phyloP scores from a whole-genome alignment of 2,329 filamentous ascomycete genomes.

The Fusarium newnesense region DNA sequence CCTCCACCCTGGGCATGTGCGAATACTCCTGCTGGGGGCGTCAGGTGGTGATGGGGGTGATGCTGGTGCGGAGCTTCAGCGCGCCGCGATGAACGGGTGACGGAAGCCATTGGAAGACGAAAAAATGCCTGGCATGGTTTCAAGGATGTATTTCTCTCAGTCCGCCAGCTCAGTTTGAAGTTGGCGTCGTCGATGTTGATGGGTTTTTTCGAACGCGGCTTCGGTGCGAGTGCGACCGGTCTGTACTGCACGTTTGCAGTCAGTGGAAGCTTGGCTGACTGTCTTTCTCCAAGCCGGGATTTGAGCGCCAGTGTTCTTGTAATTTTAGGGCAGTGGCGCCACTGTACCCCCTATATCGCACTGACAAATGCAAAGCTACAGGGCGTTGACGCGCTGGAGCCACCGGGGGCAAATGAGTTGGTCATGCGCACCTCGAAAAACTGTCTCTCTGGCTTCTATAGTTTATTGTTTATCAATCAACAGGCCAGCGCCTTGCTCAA shows the following conservation, averaged over 20 bases:
- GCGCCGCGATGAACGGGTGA: slow-evolving; percentile 62
- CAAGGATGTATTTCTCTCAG: slow-evolving; percentile 36
- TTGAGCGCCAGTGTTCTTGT: slow-evolving; percentile 13
- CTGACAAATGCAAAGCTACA: slow-evolving; percentile 12
- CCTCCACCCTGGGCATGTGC: slow-evolving; percentile 49
- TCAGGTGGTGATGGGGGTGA: slow-evolving; percentile 47
- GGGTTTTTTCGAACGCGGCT: slow-evolving; percentile 43
- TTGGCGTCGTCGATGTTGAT: slow-evolving; percentile 43
- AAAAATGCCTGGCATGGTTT: slow-evolving; percentile 52
- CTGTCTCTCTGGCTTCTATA: not conserved
- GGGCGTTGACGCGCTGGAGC: slow-evolving; percentile 16
- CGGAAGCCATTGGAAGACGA: slow-evolving; percentile 60
- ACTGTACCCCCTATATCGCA: slow-evolving; percentile 21
- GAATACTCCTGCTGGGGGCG: slow-evolving; percentile 47
- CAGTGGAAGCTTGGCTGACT: slow-evolving; percentile 18
- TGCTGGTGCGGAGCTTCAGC: slow-evolving; percentile 58
- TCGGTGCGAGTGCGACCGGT: slow-evolving; percentile 41
- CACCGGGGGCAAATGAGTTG: not conserved
- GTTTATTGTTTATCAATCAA: not conserved
- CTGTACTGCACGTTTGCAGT: slow-evolving; percentile 32
- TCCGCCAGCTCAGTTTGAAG: slow-evolving; percentile 40
- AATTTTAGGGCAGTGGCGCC: slow-evolving; percentile 20
- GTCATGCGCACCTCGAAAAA: not conserved
- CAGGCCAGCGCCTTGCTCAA: not conserved
- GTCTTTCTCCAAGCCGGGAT: slow-evolving; percentile 12